Evolutionary conservation across 306 rosid species (phyloP), one percentile per base, ranked within the genome.

Genomic region (Hippophae gyantsensis): DNA sequence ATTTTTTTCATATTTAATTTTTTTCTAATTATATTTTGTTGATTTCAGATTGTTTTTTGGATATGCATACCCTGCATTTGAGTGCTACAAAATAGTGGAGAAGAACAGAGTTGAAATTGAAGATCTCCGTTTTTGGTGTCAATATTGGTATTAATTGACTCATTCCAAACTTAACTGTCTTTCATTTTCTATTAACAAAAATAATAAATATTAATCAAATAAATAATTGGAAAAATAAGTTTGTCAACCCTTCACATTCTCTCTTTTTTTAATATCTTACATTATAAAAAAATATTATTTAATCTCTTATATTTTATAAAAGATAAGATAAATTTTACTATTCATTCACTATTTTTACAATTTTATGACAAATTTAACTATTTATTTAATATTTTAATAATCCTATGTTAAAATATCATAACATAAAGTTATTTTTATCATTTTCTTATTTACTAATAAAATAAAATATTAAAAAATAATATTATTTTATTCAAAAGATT

Each of bases 101-200:
- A 88, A 74, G 73, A 85, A 86, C 72, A 72, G 53, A 66, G 78
- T 84, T 0, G 75, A 72, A 14, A 78, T 80, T 18, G 86, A 84
- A 48, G 89, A 89, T 64, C 97, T 93, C 61, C 90, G 89, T 25
- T 86, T 93, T 66, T 93, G 99, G 99, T 92, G 97, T 68, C 87
- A 88, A 74, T 88, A 88, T 58, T 93, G 99, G 98, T 92, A 83
- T 56, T 18, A 18, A 18, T 18, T 68, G 43, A 23, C 41, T 54
- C 32, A 40, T 60, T 25, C 47, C 18, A 11, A 32, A 7, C n/a
- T 12, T 41, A 23, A 14, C 46, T 9, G 0, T 45, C 6, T 55
- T 53, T 53, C 2, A 3, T 53, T 32, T 8, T 27, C 11, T 38
- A 8, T 7, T 26, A 12, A 27, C 10, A 3, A 8, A 9, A 10